Percentiles rank a stretch among this genome's conserved stretches.
phyloP scores from a whole-genome alignment of 2,329 filamentous ascomycete genomes.

The Epichloe gansuensis region DNA sequence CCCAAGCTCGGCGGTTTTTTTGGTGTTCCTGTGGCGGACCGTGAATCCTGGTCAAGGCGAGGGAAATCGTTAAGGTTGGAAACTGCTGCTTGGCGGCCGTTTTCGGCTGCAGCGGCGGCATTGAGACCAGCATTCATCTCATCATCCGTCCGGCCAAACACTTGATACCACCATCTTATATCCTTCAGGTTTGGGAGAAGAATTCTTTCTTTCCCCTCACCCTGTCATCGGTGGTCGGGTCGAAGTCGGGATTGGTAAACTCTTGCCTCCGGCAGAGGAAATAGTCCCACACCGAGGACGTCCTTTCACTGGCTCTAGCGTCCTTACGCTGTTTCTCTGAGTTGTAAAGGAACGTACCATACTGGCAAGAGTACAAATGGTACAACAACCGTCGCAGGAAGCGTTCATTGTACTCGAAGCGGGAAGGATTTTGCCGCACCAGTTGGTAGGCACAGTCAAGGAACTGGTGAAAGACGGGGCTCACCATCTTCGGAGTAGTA shows the following conservation, averaged over 20 bases:
- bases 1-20: slow-evolving; percentile 26
- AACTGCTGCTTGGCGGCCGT: slow-evolving; percentile 24
- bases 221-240: slow-evolving; percentile 63
- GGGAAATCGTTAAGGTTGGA: slow-evolving; percentile 20
- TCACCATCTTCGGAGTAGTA: slow-evolving; percentile 80
- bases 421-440: slow-evolving; percentile 68
- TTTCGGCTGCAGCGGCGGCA: slow-evolving; percentile 39
- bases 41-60: slow-evolving; percentile 13
- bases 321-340: slow-evolving; percentile 80
- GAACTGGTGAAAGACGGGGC: slow-evolving; percentile 96
- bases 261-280: slow-evolving; percentile 71
- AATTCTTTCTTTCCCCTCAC: slow-evolving; percentile 67
- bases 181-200: slow-evolving; percentile 68
- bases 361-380: slow-evolving; percentile 91
- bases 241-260: slow-evolving; percentile 74
- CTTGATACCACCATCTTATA: slow-evolving; percentile 86
- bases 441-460: slow-evolving; percentile 90
- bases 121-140: slow-evolving; percentile 77
- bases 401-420: slow-evolving; percentile 93
- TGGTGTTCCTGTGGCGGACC: slow-evolving; percentile 19
- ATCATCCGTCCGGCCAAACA: slow-evolving; percentile 73
- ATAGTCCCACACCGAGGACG: slow-evolving; percentile 89
- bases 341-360: slow-evolving; percentile 93
- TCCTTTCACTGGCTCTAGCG: slow-evolving; percentile 54
- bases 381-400: slow-evolving; percentile 84